Evolutionary conservation across 192 early-diverging fungal species (phyloP).

Genomic region (Entomortierella chlamydospora): DNA sequence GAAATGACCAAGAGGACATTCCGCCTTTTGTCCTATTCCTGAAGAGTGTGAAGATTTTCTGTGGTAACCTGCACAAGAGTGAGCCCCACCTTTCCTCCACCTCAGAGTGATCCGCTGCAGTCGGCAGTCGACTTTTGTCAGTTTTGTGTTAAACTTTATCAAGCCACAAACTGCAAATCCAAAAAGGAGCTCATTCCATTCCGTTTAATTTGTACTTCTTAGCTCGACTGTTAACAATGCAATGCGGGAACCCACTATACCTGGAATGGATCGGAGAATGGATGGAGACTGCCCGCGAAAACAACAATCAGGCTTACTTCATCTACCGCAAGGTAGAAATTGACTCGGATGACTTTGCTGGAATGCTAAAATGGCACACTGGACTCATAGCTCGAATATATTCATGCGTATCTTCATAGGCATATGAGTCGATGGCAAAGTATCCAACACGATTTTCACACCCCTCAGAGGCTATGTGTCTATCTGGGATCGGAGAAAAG

Average conservation of each 20-base stretch:
- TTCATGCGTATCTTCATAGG: conserved; percentile 62
- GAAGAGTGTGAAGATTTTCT: too few species aligned
- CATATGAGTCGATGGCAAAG: conserved; percentile 68
- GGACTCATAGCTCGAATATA: not conserved
- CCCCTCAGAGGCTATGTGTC: conserved; percentile 66
- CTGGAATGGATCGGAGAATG: conserved; percentile 77
- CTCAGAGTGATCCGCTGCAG: too few species aligned
- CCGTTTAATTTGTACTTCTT: too few species aligned
- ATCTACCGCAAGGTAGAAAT: conserved; percentile 66
- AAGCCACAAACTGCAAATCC: too few species aligned
- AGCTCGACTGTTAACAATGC: not conserved
- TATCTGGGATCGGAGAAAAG: conserved; percentile 73
- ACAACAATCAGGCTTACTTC: conserved; percentile 64
- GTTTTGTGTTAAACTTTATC: too few species aligned
- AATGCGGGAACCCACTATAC: conserved; percentile 77
- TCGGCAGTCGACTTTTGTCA: too few species aligned
- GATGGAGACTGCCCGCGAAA: conserved; percentile 64
- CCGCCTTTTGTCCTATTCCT: too few species aligned
- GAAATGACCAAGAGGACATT: too few species aligned
- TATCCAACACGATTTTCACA: conserved; percentile 71
- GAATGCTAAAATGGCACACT: not conserved
- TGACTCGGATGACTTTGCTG: not conserved
- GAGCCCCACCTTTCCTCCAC: too few species aligned
- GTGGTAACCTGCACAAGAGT: too few species aligned
- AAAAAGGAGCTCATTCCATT: too few species aligned